These are phyloP conservation scores for Auriscalpium vulgare DNA, from an alignment of 768 basidiomycete genomes.

Conservation along the genomic window DNA sequence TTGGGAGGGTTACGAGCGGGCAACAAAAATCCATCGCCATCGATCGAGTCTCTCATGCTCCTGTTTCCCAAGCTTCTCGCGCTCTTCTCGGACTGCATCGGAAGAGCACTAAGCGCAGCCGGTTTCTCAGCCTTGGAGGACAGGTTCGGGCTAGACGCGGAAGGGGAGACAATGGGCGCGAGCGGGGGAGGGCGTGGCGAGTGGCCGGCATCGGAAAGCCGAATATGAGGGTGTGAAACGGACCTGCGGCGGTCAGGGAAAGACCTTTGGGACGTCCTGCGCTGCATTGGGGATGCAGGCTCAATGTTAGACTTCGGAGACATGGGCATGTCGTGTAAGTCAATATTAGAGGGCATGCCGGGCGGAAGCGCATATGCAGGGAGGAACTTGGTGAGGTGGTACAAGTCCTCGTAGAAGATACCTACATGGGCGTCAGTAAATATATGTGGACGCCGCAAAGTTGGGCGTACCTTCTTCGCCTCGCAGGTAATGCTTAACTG, in stretches of 20 bases:
- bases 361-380: slow-evolving; percentile 53
- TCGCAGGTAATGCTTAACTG: slow-evolving; percentile 54
- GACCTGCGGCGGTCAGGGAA: not conserved
- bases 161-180: not conserved
- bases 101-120: too few relatives aligned
- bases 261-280: not conserved
- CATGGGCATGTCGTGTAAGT: slow-evolving; percentile 13
- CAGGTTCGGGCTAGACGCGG: slow-evolving; percentile 5
- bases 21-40: slow-evolving; percentile 39
- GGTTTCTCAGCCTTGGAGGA: slow-evolving; percentile 1
- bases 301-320: slow-evolving; percentile 1
- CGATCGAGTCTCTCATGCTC: slow-evolving; percentile 17
- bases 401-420: slow-evolving; percentile 40
- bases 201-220: not conserved
- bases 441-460: not conserved
- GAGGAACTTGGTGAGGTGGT: slow-evolving; percentile 66
- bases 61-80: not conserved
- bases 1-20: slow-evolving; percentile 53
- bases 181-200: not conserved
- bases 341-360: slow-evolving; percentile 34
- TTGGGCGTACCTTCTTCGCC: slow-evolving; percentile 15
- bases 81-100: not conserved
- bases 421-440: not conserved
- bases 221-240: not conserved
- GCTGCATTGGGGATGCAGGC: not conserved